Conservation (phyloP, 2,329 filamentous ascomycete species). For the Neofusicoccum sp. region DNA sequence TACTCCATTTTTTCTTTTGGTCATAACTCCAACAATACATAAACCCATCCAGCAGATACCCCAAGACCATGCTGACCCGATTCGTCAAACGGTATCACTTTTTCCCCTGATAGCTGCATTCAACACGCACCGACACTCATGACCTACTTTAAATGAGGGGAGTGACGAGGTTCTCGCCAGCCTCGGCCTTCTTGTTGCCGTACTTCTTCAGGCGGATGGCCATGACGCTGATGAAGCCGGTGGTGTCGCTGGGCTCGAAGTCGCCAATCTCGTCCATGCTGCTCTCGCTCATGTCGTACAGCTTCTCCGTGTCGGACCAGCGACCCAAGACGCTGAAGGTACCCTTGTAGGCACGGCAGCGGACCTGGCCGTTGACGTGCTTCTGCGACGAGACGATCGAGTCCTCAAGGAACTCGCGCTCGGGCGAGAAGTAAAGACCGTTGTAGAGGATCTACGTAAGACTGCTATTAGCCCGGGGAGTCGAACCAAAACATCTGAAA, state of each 20-base stretch:
- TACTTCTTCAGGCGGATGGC: constrained; percentile 48
- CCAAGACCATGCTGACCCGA: neutral
- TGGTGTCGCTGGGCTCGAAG: constrained; percentile 65
- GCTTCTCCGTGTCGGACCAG: constrained; percentile 64
- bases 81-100: neutral
- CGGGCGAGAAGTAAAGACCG: constrained; percentile 67
- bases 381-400: constrained; percentile 44
- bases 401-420: constrained; percentile 69
- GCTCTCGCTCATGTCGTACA: constrained; percentile 65
- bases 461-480: neutral
- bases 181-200: constrained; percentile 19
- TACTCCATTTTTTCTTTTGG: constrained; percentile 6
- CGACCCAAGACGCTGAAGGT: constrained; percentile 59
- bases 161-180: constrained; percentile 19
- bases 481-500: constrained; percentile 21
- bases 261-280: constrained; percentile 70
- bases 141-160: neutral
- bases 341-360: constrained; percentile 67
- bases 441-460: constrained; percentile 49
- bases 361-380: constrained; percentile 50
- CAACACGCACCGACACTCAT: neutral
- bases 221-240: constrained; percentile 69
- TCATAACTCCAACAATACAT: constrained; percentile 12
- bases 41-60: neutral
- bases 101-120: neutral